phyloP scores from a whole-genome alignment of 768 basidiomycete genomes.

The Trametes sanguinea region DNA sequence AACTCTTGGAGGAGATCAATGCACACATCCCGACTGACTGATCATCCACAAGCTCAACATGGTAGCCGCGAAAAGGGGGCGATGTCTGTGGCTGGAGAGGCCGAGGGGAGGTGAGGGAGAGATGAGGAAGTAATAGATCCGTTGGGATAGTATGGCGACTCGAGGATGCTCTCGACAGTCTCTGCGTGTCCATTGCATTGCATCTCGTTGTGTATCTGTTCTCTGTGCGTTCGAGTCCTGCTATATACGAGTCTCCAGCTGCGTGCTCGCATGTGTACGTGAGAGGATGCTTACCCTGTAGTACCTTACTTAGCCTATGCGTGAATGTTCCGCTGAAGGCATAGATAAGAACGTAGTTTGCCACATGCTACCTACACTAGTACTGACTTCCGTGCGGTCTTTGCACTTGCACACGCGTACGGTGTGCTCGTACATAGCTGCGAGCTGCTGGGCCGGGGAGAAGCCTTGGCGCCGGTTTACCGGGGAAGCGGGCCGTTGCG shows the following conservation, averaged over 20 bases:
- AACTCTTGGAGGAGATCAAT: slow-evolving; percentile 59
- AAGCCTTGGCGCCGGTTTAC: background rate
- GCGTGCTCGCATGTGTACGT: background rate
- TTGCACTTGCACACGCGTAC: too few species aligned
- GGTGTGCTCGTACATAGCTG: too few species aligned
- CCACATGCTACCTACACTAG: too few species aligned
- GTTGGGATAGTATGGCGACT: background rate
- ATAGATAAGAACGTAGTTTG: too few species aligned
- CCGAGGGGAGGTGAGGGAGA: background rate
- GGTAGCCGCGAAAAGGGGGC: background rate
- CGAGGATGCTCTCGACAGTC: background rate
- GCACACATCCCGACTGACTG: slow-evolving; percentile 41
- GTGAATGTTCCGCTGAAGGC: too few species aligned
- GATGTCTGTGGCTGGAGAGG: background rate
- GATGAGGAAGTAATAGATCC: slow-evolving; percentile 2
- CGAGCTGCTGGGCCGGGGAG: too few species aligned
- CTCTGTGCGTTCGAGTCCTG: background rate
- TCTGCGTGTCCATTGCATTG: background rate
- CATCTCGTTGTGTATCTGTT: background rate
- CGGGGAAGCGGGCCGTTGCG: background rate
- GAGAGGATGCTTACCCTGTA: too few species aligned
- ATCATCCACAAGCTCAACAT: background rate
- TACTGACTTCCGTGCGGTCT: too few species aligned
- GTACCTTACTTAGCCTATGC: too few species aligned
- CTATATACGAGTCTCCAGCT: background rate